These are phyloP conservation scores for Podospora sp. DNA, from an alignment of 495 filamentous ascomycete genomes.

Conservation along the genomic window DNA sequence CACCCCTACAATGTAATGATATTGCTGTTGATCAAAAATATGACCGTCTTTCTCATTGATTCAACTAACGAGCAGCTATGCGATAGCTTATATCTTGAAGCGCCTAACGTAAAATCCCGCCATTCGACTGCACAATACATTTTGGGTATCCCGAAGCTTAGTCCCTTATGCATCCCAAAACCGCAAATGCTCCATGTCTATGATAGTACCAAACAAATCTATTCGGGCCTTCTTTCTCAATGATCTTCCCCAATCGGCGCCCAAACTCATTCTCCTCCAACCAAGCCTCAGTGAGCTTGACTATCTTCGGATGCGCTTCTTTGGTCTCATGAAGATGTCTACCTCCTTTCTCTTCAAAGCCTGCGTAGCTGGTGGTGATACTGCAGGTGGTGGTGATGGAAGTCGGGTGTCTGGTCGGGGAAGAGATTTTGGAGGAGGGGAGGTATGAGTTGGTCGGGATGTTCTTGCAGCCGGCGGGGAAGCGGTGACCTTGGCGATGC, in stretches of 20 bases:
- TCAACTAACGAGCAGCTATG: too few species aligned
- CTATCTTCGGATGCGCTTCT: neutral
- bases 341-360: conserved; percentile 10
- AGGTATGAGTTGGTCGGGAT: neutral
- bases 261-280: too few species aligned
- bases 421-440: neutral
- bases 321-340: conserved; percentile 4
- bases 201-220: neutral
- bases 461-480: too few species aligned
- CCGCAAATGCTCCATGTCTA: neutral
- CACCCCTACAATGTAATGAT: too few species aligned
- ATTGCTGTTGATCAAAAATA: too few species aligned
- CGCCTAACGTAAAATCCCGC: too few species aligned
- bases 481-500: neutral
- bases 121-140: neutral
- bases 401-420: neutral
- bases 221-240: too few species aligned
- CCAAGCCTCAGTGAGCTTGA: neutral
- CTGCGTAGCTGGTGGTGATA: neutral
- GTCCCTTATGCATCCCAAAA: neutral
- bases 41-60: too few species aligned
- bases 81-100: too few species aligned
- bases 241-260: too few species aligned
- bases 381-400: neutral
- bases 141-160: neutral